These are phyloP conservation scores for Xylariaceae sp. DNA, from an alignment of 2,329 filamentous ascomycete genomes.

Conservation along the genomic window DNA sequence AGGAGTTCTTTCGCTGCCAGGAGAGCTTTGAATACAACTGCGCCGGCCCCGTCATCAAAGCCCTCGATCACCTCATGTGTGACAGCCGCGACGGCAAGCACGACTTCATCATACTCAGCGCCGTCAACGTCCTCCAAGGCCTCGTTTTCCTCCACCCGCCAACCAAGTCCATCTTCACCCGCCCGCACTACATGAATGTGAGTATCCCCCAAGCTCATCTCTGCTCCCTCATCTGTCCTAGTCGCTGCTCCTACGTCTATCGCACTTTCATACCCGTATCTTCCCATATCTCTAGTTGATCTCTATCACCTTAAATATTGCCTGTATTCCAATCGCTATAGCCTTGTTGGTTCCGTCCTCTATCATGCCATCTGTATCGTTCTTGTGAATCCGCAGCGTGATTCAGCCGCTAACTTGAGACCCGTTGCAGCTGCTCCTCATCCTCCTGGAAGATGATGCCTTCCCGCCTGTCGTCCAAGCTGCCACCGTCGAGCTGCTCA, in stretches of 20 bases:
- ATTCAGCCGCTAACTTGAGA: slow-evolving; percentile 4
- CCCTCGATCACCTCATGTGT: slow-evolving; percentile 79
- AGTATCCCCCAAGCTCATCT: slow-evolving; percentile 20
- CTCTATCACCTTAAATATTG: no score
- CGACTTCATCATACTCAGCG: slow-evolving; percentile 81
- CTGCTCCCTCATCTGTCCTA: no score
- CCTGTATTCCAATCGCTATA: no score
- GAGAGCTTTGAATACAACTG: slow-evolving; percentile 99
- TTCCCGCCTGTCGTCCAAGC: slow-evolving; percentile 92
- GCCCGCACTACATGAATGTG: slow-evolving; percentile 93
- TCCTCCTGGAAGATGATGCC: slow-evolving; percentile 88
- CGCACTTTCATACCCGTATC: slow-evolving; percentile 1
- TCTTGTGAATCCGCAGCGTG: no score
- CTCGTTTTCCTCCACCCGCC: slow-evolving; percentile 84
- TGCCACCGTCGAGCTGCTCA: slow-evolving; percentile 82
- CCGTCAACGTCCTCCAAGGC: slow-evolving; percentile 86
- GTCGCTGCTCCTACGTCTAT: background rate
- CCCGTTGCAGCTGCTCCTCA: slow-evolving; percentile 59
- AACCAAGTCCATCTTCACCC: slow-evolving; percentile 78
- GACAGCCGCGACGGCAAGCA: slow-evolving; percentile 79
- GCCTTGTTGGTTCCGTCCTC: no score
- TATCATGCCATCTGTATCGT: no score
- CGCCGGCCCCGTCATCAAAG: slow-evolving; percentile 76
- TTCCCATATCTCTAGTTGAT: no score
- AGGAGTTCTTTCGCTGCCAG: slow-evolving; percentile 94